phyloP scores from a whole-genome alignment of 202 grass and related monocot genomes.

The Digitaria exilis region DNA sequence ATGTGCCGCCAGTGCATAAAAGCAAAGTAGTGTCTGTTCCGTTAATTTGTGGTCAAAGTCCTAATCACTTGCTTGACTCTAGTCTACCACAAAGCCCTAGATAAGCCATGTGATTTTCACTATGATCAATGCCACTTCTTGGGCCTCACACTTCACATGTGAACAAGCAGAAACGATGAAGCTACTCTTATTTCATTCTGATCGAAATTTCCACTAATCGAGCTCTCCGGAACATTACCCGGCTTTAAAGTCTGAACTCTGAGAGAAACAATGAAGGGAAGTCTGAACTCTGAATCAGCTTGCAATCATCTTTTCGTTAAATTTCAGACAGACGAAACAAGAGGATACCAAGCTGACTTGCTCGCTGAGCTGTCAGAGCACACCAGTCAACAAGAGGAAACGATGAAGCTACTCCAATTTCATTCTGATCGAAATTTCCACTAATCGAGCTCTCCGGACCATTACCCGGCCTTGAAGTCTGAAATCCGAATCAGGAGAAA shows the following conservation, averaged over 20 bases:
- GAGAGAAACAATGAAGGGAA: neutral
- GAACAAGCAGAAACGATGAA: neutral
- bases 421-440: neutral
- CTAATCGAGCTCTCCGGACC: neutral
- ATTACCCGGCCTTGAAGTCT: neutral
- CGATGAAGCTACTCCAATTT: neutral
- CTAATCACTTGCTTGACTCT: slow-evolving; percentile 47
- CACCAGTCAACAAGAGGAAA: neutral
- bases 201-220: neutral
- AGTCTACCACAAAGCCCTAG: slow-evolving; percentile 32
- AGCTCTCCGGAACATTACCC: neutral
- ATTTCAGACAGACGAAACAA: neutral
- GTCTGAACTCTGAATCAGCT: neutral
- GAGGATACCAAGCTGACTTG: too few species aligned
- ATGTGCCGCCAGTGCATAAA: neutral
- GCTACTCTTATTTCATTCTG: neutral
- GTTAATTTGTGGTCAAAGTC: slow-evolving; percentile 25
- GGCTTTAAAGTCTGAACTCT: neutral
- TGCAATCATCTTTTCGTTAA: neutral
- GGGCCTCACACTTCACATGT: slow-evolving; percentile 22
- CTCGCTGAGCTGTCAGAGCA: too few species aligned
- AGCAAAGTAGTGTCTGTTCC: neutral
- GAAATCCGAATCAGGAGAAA: neutral
- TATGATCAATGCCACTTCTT: slow-evolving; percentile 35
- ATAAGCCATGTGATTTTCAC: slow-evolving; percentile 50